phyloP scores from a whole-genome alignment of 106 monocot species.

The Apostasia ramifera region DNA sequence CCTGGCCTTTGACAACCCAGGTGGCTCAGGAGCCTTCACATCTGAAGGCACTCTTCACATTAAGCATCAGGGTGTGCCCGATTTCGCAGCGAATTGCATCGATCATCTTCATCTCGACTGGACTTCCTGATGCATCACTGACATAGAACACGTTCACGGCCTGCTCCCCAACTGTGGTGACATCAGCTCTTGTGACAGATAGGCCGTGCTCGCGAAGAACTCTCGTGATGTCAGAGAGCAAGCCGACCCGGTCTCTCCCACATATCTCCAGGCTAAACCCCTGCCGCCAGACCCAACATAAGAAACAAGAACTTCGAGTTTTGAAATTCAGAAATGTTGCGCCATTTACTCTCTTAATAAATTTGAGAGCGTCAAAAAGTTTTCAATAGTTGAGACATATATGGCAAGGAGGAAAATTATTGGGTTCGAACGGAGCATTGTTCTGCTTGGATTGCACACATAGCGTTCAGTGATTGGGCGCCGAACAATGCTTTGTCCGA shows the following conservation, averaged over 20 bases:
- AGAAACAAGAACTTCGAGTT: no score
- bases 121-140: slow-evolving; percentile 65
- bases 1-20: slow-evolving; percentile 46
- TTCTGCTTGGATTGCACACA: no score
- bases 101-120: slow-evolving; percentile 58
- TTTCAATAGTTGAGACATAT: no score
- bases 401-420: no score
- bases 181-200: slow-evolving; percentile 69
- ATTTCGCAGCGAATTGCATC: slow-evolving; percentile 66
- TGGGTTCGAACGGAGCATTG: no score
- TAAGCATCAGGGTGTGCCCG: slow-evolving; percentile 78
- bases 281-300: slow-evolving; percentile 17
- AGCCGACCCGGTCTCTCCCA: slow-evolving; percentile 73
- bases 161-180: slow-evolving; percentile 56
- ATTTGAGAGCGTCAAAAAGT: no score
- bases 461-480: no score
- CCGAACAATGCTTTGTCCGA: no score
- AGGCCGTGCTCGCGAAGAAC: slow-evolving; percentile 81
- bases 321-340: no score
- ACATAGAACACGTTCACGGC: slow-evolving; percentile 86
- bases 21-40: slow-evolving; percentile 25
- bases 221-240: slow-evolving; percentile 89
- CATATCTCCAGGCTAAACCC: slow-evolving; percentile 82
- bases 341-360: no score
- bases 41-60: slow-evolving; percentile 53